These are phyloP conservation scores for Zarea fungicola DNA, from an alignment of 2,329 filamentous ascomycete species.

Conservation along the genomic window DNA sequence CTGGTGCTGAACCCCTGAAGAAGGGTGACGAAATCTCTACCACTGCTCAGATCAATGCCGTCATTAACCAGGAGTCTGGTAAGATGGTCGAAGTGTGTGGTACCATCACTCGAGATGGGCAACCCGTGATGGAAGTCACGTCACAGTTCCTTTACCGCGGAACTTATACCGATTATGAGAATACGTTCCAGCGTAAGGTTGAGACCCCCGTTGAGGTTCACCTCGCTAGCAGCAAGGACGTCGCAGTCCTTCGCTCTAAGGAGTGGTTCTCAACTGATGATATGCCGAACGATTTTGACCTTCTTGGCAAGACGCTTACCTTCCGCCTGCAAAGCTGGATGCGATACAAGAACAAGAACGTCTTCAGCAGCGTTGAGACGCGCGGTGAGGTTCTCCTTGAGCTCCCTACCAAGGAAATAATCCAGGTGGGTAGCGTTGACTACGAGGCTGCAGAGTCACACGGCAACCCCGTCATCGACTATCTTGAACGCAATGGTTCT, in stretches of 20 bases:
- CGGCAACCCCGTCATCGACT: conserved; percentile 95
- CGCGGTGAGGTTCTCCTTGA: conserved; percentile 89
- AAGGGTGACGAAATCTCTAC: conserved; percentile 92
- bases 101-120: conserved; percentile 78
- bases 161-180: conserved; percentile 87
- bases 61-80: conserved; percentile 95
- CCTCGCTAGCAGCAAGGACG: conserved; percentile 80
- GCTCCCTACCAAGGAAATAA: conserved; percentile 92
- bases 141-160: conserved; percentile 98
- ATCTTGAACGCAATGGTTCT: conserved; percentile 83
- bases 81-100: conserved; percentile 99
- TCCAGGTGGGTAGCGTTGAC: conserved; percentile 94
- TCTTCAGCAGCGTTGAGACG: conserved; percentile 90
- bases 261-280: conserved; percentile 91
- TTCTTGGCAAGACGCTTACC: conserved; percentile 87
- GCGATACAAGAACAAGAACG: conserved; percentile 88
- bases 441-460: conserved; percentile 89
- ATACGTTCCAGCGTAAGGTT: conserved; percentile 96
- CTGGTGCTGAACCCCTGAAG: conserved; percentile 89
- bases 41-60: conserved; percentile 91
- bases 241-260: conserved; percentile 91
- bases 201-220: conserved; percentile 95
- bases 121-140: conserved; percentile 95
- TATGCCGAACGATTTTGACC: conserved; percentile 64
- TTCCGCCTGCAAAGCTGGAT: conserved; percentile 93